phyloP scores from a whole-genome alignment of 345 rosid species.

The Gossypium thurberi region DNA sequence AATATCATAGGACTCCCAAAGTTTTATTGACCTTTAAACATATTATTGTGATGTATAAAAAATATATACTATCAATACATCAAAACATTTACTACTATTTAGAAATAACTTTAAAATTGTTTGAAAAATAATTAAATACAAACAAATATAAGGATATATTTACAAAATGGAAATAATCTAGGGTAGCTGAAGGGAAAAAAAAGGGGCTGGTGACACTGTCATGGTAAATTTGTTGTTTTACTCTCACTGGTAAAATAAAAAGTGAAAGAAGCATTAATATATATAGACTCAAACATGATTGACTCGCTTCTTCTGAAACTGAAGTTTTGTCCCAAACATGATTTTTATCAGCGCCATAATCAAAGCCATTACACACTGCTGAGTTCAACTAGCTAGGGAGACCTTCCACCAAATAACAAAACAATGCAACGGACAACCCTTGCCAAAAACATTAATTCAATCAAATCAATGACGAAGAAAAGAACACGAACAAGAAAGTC shows the following conservation, averaged over 20 bases:
- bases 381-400: not conserved
- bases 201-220: not conserved
- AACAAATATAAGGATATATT: not conserved
- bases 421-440: slow-evolving; percentile 15
- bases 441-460: slow-evolving; percentile 1
- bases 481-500: slow-evolving; percentile 11
- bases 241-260: not conserved
- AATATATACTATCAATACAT: too few relatives aligned
- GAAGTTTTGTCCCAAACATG: not conserved
- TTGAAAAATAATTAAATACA: too few relatives aligned
- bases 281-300: not conserved
- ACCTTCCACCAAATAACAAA: not conserved
- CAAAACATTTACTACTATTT: too few relatives aligned
- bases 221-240: not conserved
- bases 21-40: too few relatives aligned
- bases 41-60: too few relatives aligned
- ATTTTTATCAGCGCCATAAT: too few relatives aligned
- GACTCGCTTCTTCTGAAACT: too few relatives aligned
- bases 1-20: too few relatives aligned
- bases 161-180: not conserved
- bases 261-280: not conserved
- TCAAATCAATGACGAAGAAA: not conserved
- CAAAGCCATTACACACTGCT: not conserved
- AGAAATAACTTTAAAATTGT: not conserved
- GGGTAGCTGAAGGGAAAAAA: not conserved